A percentile compares a stretch with the other conserved stretches of the same genome.
These are phyloP conservation scores for Neurospora sp. DNA, from an alignment of 2,329 filamentous ascomycete genomes.

Conservation along the genomic window DNA sequence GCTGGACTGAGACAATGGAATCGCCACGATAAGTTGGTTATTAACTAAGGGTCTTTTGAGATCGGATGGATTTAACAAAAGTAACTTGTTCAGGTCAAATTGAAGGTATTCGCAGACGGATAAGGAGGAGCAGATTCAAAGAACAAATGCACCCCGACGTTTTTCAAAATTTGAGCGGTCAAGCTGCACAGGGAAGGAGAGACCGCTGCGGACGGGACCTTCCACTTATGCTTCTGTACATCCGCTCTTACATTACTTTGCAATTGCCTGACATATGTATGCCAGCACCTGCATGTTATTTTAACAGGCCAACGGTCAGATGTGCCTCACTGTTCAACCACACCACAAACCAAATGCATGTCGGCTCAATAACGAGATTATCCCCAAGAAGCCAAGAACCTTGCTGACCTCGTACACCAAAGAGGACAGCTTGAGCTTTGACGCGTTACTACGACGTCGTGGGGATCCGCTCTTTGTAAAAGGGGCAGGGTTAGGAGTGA, in stretches of 20 bases:
- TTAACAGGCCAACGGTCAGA: not conserved
- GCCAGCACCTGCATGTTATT: not conserved
- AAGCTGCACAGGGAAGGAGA: not conserved
- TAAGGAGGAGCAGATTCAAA: not conserved
- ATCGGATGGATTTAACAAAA: not conserved
- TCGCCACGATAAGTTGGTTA: not conserved
- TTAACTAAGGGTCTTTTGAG: not conserved
- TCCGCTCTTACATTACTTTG: not conserved
- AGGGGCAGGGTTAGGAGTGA: not conserved
- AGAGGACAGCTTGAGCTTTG: slow-evolving; percentile 9
- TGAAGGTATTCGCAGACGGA: not conserved
- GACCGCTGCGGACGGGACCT: not conserved
- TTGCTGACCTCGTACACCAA: slow-evolving; percentile 2
- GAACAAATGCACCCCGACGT: not conserved
- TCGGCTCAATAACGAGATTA: not conserved
- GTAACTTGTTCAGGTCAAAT: not conserved
- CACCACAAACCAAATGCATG: not conserved
- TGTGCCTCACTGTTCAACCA: not conserved
- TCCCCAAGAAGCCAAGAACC: not conserved
- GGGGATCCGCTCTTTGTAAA: not conserved
- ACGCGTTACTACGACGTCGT: not conserved
- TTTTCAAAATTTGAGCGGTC: not conserved
- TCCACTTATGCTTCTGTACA: not conserved
- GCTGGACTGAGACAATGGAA: not conserved
- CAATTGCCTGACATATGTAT: not conserved